Base-by-base conservation (phyloP, 2,329 filamentous ascomycete genomes). In the Metarhizium guizhouense region DNA sequence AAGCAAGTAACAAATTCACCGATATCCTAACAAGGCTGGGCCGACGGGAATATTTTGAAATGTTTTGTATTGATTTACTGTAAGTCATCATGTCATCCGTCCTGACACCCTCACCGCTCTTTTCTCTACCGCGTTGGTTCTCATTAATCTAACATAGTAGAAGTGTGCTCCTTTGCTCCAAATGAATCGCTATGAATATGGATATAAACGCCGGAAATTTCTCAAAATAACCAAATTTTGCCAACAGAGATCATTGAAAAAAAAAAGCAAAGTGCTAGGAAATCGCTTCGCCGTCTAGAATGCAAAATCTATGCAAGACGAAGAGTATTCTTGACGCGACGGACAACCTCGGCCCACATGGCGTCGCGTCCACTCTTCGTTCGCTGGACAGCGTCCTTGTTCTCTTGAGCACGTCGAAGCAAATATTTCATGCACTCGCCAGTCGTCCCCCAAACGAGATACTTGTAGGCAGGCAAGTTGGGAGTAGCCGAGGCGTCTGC, bases 361-460 rank as follows among this genome's bases (percentile, higher is more conserved):
- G 85, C 84, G 64, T 84, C 75, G 16, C 84, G 75, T 8, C 82
- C 84, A 51, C 77, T 77, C 59, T 71, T 75, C 30, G 86, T 89
- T 56, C 86, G 71, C 66, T 81, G 74, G 48, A 88, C 80, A 3
- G 86, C 85, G 60, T 88, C 86, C 60, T 80, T 80, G 72, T 92
- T 92, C 76, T 92, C 88, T 50, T 90, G 78, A 2, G 72, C 72
- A 10, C 72, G 70, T 25, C 74, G 70, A 38, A 88, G 72, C 50
- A 95, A 74, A 68, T 94, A 95, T 69, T 91, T 90, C 77, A 95
- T 83, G 70, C 92, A 96, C 74, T 96, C 89, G 56, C 82, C 81
- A 1, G 83, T 86, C 13, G 82, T 81, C 8, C 85, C 85, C 85
- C 84, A 87, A 32, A 85, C 83, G 14, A 87, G 72, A 64, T 87